Evolutionary conservation across 768 basidiomycete genomes (phyloP), one percentile per base, ranked within the genome.

Genomic region (Suillus subaureus): DNA sequence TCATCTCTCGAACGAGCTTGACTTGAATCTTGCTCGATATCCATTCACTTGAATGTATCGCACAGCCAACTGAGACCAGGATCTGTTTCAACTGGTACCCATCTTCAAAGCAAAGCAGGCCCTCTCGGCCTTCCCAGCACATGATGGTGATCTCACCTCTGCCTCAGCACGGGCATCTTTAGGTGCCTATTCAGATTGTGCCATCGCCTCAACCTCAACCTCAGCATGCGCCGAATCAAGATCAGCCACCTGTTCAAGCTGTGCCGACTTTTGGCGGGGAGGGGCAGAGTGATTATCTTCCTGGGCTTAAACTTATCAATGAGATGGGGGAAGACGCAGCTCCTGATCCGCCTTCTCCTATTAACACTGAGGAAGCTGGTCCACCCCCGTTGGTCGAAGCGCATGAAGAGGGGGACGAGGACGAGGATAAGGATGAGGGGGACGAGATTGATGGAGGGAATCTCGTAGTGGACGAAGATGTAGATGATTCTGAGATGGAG

Each of bases 81-180:
- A 66, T 88, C 18, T 88, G 79, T 66, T 68, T 87, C 42, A 86
- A 83, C 63, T 85, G 82, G 78, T 77, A 79, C 74, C 75, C 64
- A 3, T 69, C 75, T 0, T 66, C 64, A 7, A 47, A n/a, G 15
- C n/a, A 39, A 4, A 47, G 13, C 18, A 51, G 23, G 16, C 23
- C 8, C 3, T 40, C 11, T 26, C 64, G 55, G 18, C n/a, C 28
- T 12, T 15, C 45, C 5, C 55, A 13, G 37, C 21, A 11, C 61
- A n/a, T 42, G 39, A 7, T 61, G 40, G 28, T 33, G 9, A 58
- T 39, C 26, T 35, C 28, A 3, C 55, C 51, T 28, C 28, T 9
- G 13, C 54, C 23, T 28, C 39, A 13, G 15, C 33, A 26, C 26
- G 33, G 15, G 28, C 23, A 49, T 57, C 28, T 33, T 2, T 21